phyloP scores from a whole-genome alignment of 805 yeast genomes.

The Wickerhamomyces tratensis region DNA sequence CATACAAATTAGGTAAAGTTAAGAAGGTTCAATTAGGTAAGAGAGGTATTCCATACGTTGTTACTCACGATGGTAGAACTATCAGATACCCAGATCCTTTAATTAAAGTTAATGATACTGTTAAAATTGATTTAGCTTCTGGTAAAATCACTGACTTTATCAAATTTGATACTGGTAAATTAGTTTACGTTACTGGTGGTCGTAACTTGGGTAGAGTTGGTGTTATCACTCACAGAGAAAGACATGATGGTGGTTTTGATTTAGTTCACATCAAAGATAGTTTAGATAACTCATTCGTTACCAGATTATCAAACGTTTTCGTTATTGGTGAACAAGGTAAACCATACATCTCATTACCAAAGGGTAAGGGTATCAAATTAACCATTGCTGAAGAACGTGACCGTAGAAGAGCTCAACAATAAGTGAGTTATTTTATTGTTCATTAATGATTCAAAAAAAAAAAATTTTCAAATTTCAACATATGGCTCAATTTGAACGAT shows the following conservation, averaged over 20 bases:
- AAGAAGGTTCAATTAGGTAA: constrained; percentile 84
- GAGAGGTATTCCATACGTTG: constrained; percentile 81
- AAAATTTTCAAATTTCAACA: no score
- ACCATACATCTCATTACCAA: constrained; percentile 70
- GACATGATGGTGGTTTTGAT: constrained; percentile 80
- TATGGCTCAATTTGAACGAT: no score
- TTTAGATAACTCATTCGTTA: constrained; percentile 69
- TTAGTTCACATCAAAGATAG: constrained; percentile 75
- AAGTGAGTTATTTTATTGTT: no score
- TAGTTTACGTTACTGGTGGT: constrained; percentile 75
- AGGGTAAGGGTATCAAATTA: constrained; percentile 83
- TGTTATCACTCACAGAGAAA: constrained; percentile 72
- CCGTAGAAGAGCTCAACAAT: constrained; percentile 57
- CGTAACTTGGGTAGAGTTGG: constrained; percentile 83
- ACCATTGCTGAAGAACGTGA: constrained; percentile 77
- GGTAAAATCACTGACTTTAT: constrained; percentile 69
- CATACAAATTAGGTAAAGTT: constrained; percentile 83
- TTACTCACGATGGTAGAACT: constrained; percentile 90
- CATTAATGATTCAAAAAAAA: no score
- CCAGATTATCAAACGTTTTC: constrained; percentile 70
- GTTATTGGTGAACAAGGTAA: constrained; percentile 71
- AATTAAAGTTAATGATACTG: constrained; percentile 80
- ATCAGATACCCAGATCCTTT: constrained; percentile 86
- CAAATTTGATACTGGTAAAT: constrained; percentile 67
- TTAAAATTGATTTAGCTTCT: constrained; percentile 74